Conservation (phyloP, 2,329 filamentous ascomycete genomes). For the Tolypocladium inflatum region DNA sequence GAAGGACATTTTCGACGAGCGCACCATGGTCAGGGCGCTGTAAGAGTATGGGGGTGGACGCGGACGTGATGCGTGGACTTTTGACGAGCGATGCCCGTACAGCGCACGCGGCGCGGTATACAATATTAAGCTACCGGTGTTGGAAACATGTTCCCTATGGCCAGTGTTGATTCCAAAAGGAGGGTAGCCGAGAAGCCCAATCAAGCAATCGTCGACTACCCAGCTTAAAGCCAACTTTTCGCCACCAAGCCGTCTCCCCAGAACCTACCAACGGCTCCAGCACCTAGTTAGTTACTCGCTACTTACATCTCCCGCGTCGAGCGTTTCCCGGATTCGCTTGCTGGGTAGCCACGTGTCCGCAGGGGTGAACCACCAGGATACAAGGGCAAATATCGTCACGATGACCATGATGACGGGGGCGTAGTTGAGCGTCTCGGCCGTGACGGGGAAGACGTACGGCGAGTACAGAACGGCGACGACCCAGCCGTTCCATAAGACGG, state of each 20-base stretch:
- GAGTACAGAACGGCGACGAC: constrained; percentile 38
- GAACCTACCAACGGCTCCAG: not conserved
- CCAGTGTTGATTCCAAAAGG: not conserved
- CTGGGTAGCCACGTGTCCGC: not conserved
- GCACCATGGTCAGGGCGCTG: constrained; percentile 52
- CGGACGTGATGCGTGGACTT: not conserved
- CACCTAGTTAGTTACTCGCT: not conserved
- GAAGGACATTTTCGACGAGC: constrained; percentile 72
- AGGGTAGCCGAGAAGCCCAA: too few species aligned
- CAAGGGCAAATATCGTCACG: constrained; percentile 31
- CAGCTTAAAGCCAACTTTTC: not conserved
- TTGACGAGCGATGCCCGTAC: not conserved
- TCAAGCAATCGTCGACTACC: not conserved
- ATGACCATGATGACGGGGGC: constrained; percentile 41
- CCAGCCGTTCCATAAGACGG: constrained; percentile 39
- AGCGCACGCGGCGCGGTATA: not conserved
- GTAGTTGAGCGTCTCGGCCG: constrained; percentile 33
- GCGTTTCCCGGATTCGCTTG: not conserved
- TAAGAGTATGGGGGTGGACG: constrained; percentile 16
- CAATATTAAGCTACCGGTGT: not conserved
- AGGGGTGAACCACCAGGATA: not conserved
- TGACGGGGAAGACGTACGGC: constrained; percentile 34
- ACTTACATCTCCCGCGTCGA: not conserved
- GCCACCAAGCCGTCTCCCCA: not conserved
- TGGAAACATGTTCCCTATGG: not conserved